phyloP scores from a whole-genome alignment of 2,329 filamentous ascomycete species.

The Fusarium guadeloupense region DNA sequence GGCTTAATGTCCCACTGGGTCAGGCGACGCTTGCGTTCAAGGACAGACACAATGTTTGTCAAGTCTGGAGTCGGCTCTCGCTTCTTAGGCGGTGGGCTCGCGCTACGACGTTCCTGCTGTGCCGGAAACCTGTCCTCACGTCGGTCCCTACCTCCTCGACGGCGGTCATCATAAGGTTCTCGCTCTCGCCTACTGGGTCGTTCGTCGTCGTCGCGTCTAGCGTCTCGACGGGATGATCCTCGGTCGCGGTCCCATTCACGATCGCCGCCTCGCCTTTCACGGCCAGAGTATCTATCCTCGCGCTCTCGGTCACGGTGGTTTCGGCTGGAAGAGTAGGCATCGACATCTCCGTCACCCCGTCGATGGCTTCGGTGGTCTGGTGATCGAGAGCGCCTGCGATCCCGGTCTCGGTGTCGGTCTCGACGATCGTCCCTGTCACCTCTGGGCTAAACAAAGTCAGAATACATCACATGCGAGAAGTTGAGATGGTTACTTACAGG shows the following conservation, averaged over 20 bases:
- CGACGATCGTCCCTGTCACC: constrained; percentile 49
- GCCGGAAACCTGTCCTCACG: constrained; percentile 49
- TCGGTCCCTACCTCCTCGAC: constrained; percentile 59
- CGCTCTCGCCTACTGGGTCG: constrained; percentile 66
- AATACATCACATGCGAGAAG: background rate
- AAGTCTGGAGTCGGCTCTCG: constrained; percentile 96
- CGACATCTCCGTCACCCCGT: constrained; percentile 79
- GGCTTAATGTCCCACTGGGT: constrained; percentile 99
- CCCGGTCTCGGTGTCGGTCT: constrained; percentile 45
- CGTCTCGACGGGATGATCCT: constrained; percentile 67
- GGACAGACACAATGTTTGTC: constrained; percentile 82
- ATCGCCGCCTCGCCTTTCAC: constrained; percentile 74
- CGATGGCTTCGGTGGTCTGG: constrained; percentile 75
- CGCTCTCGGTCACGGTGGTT: constrained; percentile 93
- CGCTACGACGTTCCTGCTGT: constrained; percentile 73
- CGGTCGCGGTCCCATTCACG: constrained; percentile 81
- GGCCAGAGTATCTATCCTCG: constrained; percentile 86
- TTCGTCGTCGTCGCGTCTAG: constrained; percentile 72
- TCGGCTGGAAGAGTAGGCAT: constrained; percentile 92
- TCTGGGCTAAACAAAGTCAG: constrained; percentile 44
- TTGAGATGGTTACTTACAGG: constrained; percentile 51
- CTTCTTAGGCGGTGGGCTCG: constrained; percentile 85
- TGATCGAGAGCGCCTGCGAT: constrained; percentile 83
- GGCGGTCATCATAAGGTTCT: constrained; percentile 61
- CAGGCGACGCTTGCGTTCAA: constrained; percentile 88